Evolutionary conservation across 768 basidiomycete species (phyloP), one percentile per base, ranked within the genome.

Genomic region (Albatrellus ellisii): DNA sequence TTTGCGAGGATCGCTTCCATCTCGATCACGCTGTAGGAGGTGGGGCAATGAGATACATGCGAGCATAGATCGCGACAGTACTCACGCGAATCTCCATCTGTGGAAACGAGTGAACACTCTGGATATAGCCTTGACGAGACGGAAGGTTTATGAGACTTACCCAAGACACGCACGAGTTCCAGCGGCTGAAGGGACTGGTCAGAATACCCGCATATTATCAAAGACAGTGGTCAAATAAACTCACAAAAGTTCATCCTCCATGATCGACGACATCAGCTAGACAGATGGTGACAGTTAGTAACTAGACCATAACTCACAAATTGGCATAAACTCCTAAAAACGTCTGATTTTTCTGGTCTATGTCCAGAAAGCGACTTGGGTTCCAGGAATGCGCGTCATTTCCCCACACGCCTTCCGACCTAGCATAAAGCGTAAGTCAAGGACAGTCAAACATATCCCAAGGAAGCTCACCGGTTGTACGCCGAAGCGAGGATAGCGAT

Each of bases 61-160:
- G 21, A 5, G 15, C 5, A 17, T 2, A 26, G 14, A 20, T 24
- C 10, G 14, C 12, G 24, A 22, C 4, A 7, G 4, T 3, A 26
- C 48, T 24, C 28, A 49, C 45, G 45, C 37, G 25, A 49, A 49
- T 39, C 45, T 41, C 45, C 48, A 36, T 10, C 35, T 36, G 2
- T 10, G 20, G 25, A 22, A 36, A 21, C 11, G 34, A 36, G 14
- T 18, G 12, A 12, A 8, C 12, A 31, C 3, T 31, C 29, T 12
- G 29, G 2, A 31, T 3, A 11, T 15, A 21, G 35, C 2, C 11
- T 18, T 21, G 35, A 17, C 34, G 4, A 36, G n/a, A n/a, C 4
- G 14, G 14, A 18, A 6, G 7, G 34, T n/a, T 18, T n/a, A n/a
- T 0, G 18, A 6, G 4, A 20, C 18, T 15, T 21, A 46, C 26